phyloP scores from a whole-genome alignment of 2,329 filamentous ascomycete species.

The Pseudonectria buxi region DNA sequence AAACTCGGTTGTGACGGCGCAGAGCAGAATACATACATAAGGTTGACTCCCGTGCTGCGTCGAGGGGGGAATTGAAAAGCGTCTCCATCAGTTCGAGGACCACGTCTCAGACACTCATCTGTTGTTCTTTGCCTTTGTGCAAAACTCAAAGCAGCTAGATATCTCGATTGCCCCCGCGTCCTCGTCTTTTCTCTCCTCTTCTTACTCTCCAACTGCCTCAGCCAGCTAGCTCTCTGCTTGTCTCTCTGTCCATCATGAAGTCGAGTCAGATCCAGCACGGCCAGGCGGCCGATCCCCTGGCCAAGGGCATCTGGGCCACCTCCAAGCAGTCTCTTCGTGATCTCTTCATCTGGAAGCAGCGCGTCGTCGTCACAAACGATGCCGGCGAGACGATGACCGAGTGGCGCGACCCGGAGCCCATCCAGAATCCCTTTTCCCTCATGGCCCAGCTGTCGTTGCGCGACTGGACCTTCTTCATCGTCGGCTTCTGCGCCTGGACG shows the following conservation, averaged over 20 bases:
- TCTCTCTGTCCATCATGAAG: constrained; percentile 4
- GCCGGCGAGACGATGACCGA: constrained; percentile 59
- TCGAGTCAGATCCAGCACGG: constrained; percentile 10
- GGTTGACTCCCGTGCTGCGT: too few species aligned
- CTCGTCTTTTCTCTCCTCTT: too few species aligned
- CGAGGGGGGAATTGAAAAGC: too few species aligned
- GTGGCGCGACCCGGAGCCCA: constrained; percentile 60
- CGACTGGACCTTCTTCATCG: constrained; percentile 70
- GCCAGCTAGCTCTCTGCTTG: constrained; percentile 4
- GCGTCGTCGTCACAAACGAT: constrained; percentile 59
- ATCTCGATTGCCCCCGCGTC: too few species aligned
- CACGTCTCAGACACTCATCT: too few species aligned
- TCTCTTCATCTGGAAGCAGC: constrained; percentile 68
- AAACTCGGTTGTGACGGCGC: too few species aligned
- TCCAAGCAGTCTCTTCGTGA: constrained; percentile 58
- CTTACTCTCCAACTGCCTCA: not conserved
- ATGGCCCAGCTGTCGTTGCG: constrained; percentile 55
- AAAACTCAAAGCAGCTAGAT: too few species aligned
- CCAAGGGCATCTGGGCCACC: constrained; percentile 57
- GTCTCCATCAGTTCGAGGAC: too few species aligned
- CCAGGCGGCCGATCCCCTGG: constrained; percentile 58
- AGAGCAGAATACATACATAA: too few species aligned
- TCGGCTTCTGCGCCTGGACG: constrained; percentile 70
- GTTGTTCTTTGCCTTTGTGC: too few species aligned
- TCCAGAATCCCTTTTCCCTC: constrained; percentile 65